phyloP scores from a whole-genome alignment of 2,329 filamentous ascomycete species.

The Huntiella abstrusa region DNA sequence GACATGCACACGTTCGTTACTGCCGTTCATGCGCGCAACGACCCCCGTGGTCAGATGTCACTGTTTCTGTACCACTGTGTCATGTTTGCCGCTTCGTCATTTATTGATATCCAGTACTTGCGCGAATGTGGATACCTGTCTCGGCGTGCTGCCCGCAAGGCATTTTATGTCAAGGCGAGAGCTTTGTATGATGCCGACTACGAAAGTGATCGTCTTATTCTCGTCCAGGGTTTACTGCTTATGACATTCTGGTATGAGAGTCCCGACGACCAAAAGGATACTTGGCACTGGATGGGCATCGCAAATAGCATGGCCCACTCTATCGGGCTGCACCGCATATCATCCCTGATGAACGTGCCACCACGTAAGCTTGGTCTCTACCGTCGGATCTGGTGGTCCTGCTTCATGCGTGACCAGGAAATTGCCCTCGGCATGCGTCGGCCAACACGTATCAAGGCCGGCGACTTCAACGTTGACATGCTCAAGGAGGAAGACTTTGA shows the following conservation, averaged over 20 bases:
- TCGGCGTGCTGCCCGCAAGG: slow-evolving; percentile 65
- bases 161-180: slow-evolving; percentile 76
- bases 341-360: slow-evolving; percentile 56
- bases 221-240: slow-evolving; percentile 73
- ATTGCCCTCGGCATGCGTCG: slow-evolving; percentile 87
- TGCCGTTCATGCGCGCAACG: slow-evolving; percentile 47
- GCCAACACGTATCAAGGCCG: slow-evolving; percentile 78
- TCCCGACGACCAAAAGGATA: slow-evolving; percentile 91
- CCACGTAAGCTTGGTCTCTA: slow-evolving; percentile 59
- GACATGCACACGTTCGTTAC: slow-evolving; percentile 44
- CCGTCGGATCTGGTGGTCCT: slow-evolving; percentile 97
- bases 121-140: slow-evolving; percentile 58
- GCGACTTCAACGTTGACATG: slow-evolving; percentile 90
- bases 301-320: slow-evolving; percentile 85
- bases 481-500: slow-evolving; percentile 72
- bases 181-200: slow-evolving; percentile 93
- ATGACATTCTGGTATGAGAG: slow-evolving; percentile 99
- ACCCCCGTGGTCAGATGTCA: slow-evolving; percentile 53
- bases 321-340: slow-evolving; percentile 79
- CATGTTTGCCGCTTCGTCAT: slow-evolving; percentile 84
- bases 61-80: slow-evolving; percentile 81
- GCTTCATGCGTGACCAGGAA: slow-evolving; percentile 83
- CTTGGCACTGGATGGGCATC: slow-evolving; percentile 97
- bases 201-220: slow-evolving; percentile 69
- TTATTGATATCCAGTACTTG: slow-evolving; percentile 63